Evolutionary conservation across 768 basidiomycete genomes (phyloP), one percentile per base, ranked within the genome.

Genomic region (Tephrocybe sp.): DNA sequence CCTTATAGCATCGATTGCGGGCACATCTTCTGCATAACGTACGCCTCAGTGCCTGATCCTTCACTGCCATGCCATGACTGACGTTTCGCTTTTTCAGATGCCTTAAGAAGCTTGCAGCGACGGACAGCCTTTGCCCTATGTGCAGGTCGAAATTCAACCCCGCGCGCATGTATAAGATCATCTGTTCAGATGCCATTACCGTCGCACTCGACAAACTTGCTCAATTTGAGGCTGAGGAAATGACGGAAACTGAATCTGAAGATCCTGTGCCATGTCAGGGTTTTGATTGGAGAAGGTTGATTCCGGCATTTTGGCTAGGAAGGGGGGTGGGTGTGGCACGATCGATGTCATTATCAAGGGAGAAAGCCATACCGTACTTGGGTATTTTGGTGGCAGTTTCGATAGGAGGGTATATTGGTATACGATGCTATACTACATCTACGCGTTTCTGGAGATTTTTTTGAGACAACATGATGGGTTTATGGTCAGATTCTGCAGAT

Each of bases 1-100:
- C 86, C 86, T 10, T 80, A 87, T 65, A 82, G 77, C n/a, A 87
- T 89, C 53, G 75, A 81, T 19, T 89, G 87, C 59, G 87, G 87
- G 34, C 85, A 88, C 65, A 75, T 85, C 33, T 87, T 89, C 72
- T 89, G 86, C 63, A 70, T 71, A 60, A 64, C 69, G 86, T 87
- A 62, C 62, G 84, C 76, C 42, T 23, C 43, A 33, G 12, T 7
- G 5, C 7, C 9, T 46, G 46, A 41, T 13, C 26, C 52, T 42
- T 23, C 48, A 45, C 12, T 30, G 32, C 51, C 34, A 12, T 36
- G 38, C 26, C 10, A n/a, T 48, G 31, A n/a, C 26, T 35, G n/a
- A 19, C 23, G 30, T 26, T 36, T 3, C 10, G 17, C 9, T 34
- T 33, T 16, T 46, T 39, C 30, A 45, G 51, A 58, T 63, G 51